Conservation (phyloP, 1,139 yeast genomes). For the Debaryomyces sp. region DNA sequence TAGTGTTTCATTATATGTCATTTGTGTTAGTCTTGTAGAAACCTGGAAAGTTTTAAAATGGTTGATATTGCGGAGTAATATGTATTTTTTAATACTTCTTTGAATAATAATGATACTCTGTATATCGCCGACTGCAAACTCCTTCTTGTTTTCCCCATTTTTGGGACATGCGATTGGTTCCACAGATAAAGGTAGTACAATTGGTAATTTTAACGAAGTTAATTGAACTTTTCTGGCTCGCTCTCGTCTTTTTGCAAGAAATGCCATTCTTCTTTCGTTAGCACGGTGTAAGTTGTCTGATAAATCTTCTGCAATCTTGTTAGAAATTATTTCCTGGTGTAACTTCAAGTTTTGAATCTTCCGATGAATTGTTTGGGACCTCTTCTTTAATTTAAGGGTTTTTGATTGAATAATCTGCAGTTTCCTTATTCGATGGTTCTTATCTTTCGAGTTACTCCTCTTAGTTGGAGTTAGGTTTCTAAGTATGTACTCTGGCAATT, state of each 20-base stretch:
- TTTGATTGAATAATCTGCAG: conserved; percentile 11
- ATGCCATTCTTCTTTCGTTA: conserved; percentile 19
- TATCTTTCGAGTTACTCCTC: conserved; percentile 7
- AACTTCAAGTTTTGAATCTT: conserved; percentile 16
- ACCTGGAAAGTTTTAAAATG: conserved; percentile 12
- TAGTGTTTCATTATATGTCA: conserved; percentile 15
- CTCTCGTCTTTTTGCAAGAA: conserved; percentile 17
- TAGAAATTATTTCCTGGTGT: conserved; percentile 4
- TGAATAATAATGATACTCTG: conserved; percentile 6
- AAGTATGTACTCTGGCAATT: conserved; percentile 20
- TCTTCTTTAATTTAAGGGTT: conserved; percentile 15
- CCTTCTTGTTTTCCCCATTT: background rate
- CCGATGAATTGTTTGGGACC: conserved; percentile 17
- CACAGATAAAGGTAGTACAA: background rate
- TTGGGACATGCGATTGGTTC: background rate
- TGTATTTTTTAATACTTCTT: conserved; percentile 1
- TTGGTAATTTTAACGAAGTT: background rate
- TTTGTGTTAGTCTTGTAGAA: conserved; percentile 10
- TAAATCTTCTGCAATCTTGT: conserved; percentile 11
- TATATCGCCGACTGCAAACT: background rate
- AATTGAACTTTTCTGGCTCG: conserved; percentile 15
- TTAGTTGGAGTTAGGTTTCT: conserved; percentile 23
- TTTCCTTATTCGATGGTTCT: conserved; percentile 7
- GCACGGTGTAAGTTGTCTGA: conserved; percentile 18
- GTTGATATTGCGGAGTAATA: conserved; percentile 11